Percentiles rank a stretch among this genome's conserved stretches.
These are phyloP conservation scores for Ecytonucleospora hepatopenaei DNA, from an alignment of 371 early-diverging fungal species.

Conservation along the genomic window DNA sequence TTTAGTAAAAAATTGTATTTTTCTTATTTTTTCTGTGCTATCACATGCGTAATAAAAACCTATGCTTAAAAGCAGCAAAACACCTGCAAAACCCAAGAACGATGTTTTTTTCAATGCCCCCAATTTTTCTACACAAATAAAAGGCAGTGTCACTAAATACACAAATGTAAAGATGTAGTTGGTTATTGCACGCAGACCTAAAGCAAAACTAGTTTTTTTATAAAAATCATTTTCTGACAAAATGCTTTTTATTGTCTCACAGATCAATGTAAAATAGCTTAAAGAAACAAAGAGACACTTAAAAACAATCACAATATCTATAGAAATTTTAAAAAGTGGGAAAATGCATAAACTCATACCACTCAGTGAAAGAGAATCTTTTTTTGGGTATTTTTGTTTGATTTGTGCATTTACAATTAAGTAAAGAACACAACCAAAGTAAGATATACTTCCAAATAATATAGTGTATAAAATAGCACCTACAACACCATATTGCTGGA, in stretches of 20 bases:
- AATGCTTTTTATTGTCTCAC: conserved; percentile 1
- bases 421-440: conserved; percentile 29
- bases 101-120: conserved; percentile 24
- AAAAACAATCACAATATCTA: conserved; percentile 19
- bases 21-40: not conserved
- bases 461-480: conserved; percentile 6
- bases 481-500: conserved; percentile 23
- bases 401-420: conserved; percentile 20
- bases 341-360: conserved; percentile 16
- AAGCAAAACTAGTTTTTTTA: not conserved
- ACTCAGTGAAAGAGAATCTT: conserved; percentile 10
- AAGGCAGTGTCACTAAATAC: conserved; percentile 12
- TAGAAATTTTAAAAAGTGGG: conserved; percentile 10
- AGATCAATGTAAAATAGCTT: conserved; percentile 23
- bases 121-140: conserved; percentile 19
- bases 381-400: conserved; percentile 24
- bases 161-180: conserved; percentile 5
- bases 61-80: conserved; percentile 11
- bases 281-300: conserved; percentile 32
- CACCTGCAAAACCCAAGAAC: conserved; percentile 24
- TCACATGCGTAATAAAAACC: conserved; percentile 7
- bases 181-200: not conserved
- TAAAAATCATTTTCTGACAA: not conserved
- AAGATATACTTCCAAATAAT: conserved; percentile 15
- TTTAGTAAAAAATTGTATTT: not conserved